These are phyloP conservation scores for Elymus sibiricus DNA, from an alignment of 176 grass and related monocot genomes.

Conservation along the genomic window DNA sequence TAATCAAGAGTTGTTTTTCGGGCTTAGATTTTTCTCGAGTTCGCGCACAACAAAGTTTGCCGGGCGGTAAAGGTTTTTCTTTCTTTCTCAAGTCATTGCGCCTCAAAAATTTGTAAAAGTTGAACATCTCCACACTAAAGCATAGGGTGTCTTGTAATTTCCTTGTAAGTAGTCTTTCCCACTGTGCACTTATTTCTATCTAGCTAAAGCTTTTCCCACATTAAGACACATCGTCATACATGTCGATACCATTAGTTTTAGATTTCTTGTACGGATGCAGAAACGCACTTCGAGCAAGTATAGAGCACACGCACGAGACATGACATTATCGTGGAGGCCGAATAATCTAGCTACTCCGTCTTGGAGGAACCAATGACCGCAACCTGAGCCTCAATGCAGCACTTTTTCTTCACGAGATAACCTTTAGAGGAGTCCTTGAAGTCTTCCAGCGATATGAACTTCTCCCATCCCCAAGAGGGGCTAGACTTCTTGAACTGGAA, in stretches of 20 bases:
- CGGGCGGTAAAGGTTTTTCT: too few relatives aligned
- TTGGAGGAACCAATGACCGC: constrained; percentile 23
- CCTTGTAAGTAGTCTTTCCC: neutral
- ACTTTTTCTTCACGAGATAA: constrained; percentile 31
- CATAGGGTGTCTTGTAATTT: neutral
- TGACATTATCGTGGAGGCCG: too few relatives aligned
- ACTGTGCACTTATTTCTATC: neutral
- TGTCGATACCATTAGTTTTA: neutral
- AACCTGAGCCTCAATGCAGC: constrained; percentile 16
- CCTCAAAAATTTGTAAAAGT: too few relatives aligned
- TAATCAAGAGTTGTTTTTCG: too few relatives aligned
- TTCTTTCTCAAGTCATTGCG: too few relatives aligned
- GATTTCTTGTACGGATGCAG: neutral
- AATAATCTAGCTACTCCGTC: neutral
- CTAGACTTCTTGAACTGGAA: neutral
- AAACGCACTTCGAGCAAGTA: too few relatives aligned
- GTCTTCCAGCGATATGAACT: constrained; percentile 32
- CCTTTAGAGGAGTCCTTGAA: constrained; percentile 29
- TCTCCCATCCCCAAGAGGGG: neutral
- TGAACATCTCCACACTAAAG: neutral
- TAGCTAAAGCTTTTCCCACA: neutral
- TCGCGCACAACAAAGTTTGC: too few relatives aligned
- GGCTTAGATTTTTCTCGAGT: too few relatives aligned
- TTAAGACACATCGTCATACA: neutral
- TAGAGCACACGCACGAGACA: too few relatives aligned